Conservation (phyloP, 2,329 filamentous ascomycete genomes). For the Blastomyces gilchristii region DNA sequence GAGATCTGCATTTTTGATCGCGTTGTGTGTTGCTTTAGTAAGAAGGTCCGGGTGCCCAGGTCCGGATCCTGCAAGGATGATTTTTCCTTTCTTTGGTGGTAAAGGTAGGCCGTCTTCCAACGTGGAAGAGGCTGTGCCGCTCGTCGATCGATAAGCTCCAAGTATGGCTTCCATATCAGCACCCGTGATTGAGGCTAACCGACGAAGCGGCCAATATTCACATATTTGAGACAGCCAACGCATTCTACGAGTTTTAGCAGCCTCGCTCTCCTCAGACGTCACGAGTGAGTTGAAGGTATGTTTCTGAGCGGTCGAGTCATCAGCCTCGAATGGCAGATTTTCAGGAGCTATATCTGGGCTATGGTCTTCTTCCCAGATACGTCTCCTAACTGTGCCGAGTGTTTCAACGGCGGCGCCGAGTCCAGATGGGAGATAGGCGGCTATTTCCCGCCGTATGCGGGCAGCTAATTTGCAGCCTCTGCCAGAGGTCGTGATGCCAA, state of each 20-base stretch:
- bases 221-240: conserved; percentile 93
- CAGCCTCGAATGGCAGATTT: conserved; percentile 35
- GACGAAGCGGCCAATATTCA: conserved; percentile 91
- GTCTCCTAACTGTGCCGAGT: conserved; percentile 60
- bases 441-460: conserved; percentile 78
- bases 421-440: conserved; percentile 61
- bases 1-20: conserved; percentile 40
- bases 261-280: conserved; percentile 56
- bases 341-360: conserved; percentile 36
- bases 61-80: conserved; percentile 84
- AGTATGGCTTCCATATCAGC: conserved; percentile 68
- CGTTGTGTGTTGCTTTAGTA: conserved; percentile 50
- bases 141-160: conserved; percentile 49
- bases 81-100: conserved; percentile 46
- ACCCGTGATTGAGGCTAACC: conserved; percentile 69
- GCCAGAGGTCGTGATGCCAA: conserved; percentile 92
- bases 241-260: conserved; percentile 69
- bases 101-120: conserved; percentile 12
- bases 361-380: conserved; percentile 65
- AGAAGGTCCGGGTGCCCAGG: conserved; percentile 88
- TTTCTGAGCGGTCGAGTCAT: conserved; percentile 48
- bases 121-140: conserved; percentile 10
- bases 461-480: conserved; percentile 89
- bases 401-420: conserved; percentile 68
- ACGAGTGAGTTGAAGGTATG: conserved; percentile 78